These are phyloP conservation scores for Mallotus japonicus DNA, from an alignment of 441 rosid genomes.

Conservation along the genomic window DNA sequence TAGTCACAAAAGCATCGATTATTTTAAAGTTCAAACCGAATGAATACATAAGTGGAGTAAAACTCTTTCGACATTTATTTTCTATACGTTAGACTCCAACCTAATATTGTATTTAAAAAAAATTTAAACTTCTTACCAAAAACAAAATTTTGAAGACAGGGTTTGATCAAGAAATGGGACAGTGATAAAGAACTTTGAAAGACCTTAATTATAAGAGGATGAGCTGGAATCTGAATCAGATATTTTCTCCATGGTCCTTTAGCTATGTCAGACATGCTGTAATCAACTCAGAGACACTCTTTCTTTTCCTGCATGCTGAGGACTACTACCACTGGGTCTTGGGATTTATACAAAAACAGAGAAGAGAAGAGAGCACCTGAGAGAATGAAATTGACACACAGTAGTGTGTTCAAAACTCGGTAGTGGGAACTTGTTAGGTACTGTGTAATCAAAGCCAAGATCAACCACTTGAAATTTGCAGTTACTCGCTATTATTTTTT, in stretches of 20 bases:
- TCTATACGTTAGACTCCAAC: no score
- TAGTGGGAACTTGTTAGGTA: not conserved
- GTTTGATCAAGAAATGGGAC: not conserved
- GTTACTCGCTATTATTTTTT: no score
- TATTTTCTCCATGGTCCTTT: slow-evolving; percentile 86
- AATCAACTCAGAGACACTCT: not conserved
- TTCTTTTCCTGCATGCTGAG: not conserved
- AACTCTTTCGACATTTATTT: no score
- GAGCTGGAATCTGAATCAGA: slow-evolving; percentile 74
- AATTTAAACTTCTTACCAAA: no score
- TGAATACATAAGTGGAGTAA: no score
- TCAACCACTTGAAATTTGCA: not conserved
- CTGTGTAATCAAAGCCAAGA: not conserved
- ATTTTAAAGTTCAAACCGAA: no score
- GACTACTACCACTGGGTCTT: not conserved
- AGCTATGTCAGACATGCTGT: slow-evolving; percentile 62
- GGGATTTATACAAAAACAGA: not conserved
- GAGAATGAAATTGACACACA: no score
- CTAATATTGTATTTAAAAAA: no score
- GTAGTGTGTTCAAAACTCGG: not conserved
- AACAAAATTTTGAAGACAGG: not conserved
- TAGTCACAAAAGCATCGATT: no score
- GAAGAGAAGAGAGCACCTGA: not conserved
- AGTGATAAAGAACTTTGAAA: not conserved
- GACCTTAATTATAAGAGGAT: slow-evolving; percentile 84